phyloP scores from a whole-genome alignment of 257 asterid genomes.

The Lycium barbarum region DNA sequence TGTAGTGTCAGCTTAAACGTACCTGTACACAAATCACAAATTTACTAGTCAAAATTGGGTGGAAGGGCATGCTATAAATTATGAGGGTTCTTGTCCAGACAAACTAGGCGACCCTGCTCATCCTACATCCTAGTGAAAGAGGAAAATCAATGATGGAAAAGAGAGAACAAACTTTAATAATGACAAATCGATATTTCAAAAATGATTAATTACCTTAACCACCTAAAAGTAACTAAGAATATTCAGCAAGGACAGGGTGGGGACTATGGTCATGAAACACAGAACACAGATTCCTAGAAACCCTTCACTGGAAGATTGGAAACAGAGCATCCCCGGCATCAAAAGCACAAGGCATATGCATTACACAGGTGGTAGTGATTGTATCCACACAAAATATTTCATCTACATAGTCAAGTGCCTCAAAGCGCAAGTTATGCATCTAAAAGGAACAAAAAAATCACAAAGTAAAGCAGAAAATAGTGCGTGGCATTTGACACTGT shows the following conservation, averaged over 20 bases:
- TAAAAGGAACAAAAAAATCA: neutral
- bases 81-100: neutral
- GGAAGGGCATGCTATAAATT: neutral
- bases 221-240: neutral
- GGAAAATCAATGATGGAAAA: neutral
- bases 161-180: constrained; percentile 16
- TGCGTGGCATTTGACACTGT: neutral
- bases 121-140: neutral
- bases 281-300: neutral
- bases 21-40: constrained; percentile 47
- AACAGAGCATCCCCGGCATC: constrained; percentile 12
- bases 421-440: neutral
- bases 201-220: constrained; percentile 2
- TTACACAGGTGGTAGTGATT: neutral
- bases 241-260: neutral
- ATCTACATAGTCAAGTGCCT: neutral
- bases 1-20: constrained; percentile 93
- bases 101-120: neutral
- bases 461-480: neutral
- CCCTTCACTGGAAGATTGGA: neutral
- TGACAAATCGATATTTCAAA: neutral
- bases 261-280: constrained; percentile 7
- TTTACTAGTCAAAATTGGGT: neutral
- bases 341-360: neutral
- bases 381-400: constrained; percentile 1